Evolutionary conservation across 2,329 filamentous ascomycete species (phyloP).

Genomic region (Leptodontidium sp.): DNA sequence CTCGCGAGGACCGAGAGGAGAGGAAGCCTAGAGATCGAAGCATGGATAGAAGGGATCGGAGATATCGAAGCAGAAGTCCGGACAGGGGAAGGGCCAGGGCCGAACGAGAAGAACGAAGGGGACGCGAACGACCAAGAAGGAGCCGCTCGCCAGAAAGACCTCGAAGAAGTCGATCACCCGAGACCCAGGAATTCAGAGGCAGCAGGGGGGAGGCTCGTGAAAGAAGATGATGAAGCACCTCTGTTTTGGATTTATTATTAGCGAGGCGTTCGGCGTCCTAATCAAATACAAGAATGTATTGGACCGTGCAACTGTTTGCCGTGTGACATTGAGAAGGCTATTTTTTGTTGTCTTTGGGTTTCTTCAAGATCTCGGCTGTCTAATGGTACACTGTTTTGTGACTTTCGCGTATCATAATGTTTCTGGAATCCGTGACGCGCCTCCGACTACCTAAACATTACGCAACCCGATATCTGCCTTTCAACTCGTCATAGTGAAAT

Average conservation of each 20-base stretch:
- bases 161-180: slow-evolving; percentile 35
- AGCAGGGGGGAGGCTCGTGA: slow-evolving; percentile 19
- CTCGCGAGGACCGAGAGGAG: slow-evolving; percentile 38
- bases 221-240: slow-evolving; percentile 8
- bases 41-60: slow-evolving; percentile 37
- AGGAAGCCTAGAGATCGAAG: slow-evolving; percentile 43
- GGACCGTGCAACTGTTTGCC: not conserved
- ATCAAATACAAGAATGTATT: not conserved
- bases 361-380: not conserved
- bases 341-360: not conserved
- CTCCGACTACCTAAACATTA: not conserved
- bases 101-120: slow-evolving; percentile 38
- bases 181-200: slow-evolving; percentile 22
- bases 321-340: not conserved
- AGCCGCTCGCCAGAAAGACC: slow-evolving; percentile 29
- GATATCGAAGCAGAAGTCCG: slow-evolving; percentile 44
- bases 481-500: not conserved
- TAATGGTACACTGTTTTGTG: not conserved
- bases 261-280: slow-evolving; percentile 28
- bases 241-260: slow-evolving; percentile 17
- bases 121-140: slow-evolving; percentile 31
- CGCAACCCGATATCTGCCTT: not conserved
- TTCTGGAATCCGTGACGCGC: slow-evolving; percentile 25
- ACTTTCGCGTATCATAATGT: slow-evolving; percentile 20
- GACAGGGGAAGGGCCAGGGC: slow-evolving; percentile 42